Conservation (phyloP, 129 eudicot genomes). For the Rutidosis leptorrhynchoides region DNA sequence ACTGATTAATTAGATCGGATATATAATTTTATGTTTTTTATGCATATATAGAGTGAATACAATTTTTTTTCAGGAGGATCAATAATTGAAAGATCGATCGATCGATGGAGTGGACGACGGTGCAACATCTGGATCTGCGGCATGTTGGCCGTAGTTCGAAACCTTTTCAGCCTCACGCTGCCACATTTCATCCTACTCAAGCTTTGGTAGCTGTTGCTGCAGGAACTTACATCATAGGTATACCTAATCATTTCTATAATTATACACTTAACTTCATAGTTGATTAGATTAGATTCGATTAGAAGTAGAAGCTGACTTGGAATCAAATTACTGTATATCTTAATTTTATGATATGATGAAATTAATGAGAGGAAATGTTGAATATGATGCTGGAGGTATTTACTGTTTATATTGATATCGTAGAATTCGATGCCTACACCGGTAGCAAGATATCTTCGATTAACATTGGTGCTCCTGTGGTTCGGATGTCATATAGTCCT, state of each 20-base stretch:
- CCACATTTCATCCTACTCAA: constrained; percentile 88
- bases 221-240: constrained; percentile 83
- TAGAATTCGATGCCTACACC: constrained; percentile 88
- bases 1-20: constrained; percentile 19
- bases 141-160: constrained; percentile 89
- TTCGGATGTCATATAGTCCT: constrained; percentile 91
- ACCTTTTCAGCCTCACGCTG: constrained; percentile 94
- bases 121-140: constrained; percentile 98
- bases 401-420: constrained; percentile 9
- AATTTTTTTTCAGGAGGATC: constrained; percentile 16
- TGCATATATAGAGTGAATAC: not conserved
- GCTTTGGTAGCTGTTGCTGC: constrained; percentile 80
- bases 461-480: constrained; percentile 89
- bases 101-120: constrained; percentile 97
- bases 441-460: constrained; percentile 96
- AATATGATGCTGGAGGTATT: not conserved
- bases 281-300: too few relatives aligned
- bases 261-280: not conserved
- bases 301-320: not conserved
- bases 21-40: not conserved
- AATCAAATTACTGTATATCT: constrained; percentile 22
- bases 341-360: not conserved
- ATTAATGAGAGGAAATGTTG: constrained; percentile 6
- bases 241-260: not conserved
- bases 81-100: constrained; percentile 48